Evolutionary conservation across 805 yeast genomes (phyloP).

Genomic region (Blastobotrys chiropterorum): DNA sequence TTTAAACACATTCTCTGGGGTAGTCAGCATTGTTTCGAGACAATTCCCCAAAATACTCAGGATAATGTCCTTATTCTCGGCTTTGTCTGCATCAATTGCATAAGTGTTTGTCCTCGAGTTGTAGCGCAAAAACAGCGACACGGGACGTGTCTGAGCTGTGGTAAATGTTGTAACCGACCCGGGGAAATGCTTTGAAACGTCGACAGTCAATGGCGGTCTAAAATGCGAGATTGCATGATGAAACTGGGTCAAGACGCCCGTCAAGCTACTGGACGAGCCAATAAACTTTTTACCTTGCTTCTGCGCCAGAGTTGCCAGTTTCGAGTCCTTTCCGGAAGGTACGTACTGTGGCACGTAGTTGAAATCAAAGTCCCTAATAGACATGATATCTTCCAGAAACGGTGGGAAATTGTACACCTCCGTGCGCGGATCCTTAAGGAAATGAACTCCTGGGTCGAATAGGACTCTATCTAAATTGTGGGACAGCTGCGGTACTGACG

Average conservation of each 20-base stretch:
- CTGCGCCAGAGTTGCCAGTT: conserved; percentile 44
- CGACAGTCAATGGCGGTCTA: conserved; percentile 43
- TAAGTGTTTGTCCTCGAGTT: conserved; percentile 38
- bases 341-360: conserved; percentile 50
- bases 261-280: conserved; percentile 88
- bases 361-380: conserved; percentile 62
- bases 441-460: conserved; percentile 77
- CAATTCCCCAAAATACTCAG: conserved; percentile 73
- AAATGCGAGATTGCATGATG: conserved; percentile 64
- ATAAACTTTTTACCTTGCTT: conserved; percentile 38
- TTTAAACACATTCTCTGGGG: conserved; percentile 46
- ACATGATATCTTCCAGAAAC: conserved; percentile 50
- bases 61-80: conserved; percentile 59
- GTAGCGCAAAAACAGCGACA: conserved; percentile 50
- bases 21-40: conserved; percentile 69
- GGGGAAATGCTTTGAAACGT: conserved; percentile 42
- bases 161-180: conserved; percentile 33
- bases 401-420: conserved; percentile 64
- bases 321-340: conserved; percentile 60
- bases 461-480: conserved; percentile 67
- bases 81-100: conserved; percentile 67
- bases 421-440: conserved; percentile 70
- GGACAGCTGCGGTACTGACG: conserved; percentile 48
- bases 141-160: conserved; percentile 44
- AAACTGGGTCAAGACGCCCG: conserved; percentile 64